Base-by-base conservation (phyloP, 225 moss, liverwort and hornwort genomes). In the Sphagnum contortum region DNA sequence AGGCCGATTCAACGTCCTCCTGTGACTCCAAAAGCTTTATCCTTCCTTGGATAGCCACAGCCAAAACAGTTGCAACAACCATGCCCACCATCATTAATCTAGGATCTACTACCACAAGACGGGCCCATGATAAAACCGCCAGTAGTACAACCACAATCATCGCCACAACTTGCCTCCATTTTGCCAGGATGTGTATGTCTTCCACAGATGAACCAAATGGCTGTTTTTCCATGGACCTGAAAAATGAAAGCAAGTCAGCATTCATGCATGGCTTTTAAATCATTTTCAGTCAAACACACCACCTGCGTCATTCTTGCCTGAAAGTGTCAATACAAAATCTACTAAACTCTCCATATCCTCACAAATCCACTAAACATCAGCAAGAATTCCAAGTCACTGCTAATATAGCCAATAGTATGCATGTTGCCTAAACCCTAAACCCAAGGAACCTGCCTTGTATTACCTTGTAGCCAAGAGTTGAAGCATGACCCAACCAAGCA, bases 401-500 rank as follows among this genome's bases (percentile, higher is more conserved):
- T 29, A 29, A 29, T 29, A 29, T 29, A 29, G 29, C 29, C 29
- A 29, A 29, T 29, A 29, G 29, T 29, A 29, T 29, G 29, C 29
- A 29, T 29, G 29, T 1, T 29, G 29, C 29, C 29, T 29, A 29
- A 29, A 29, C 29, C 0, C 29, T 29, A 29, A 29, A 29, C 29
- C 29, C 29, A 29, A 8, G 44, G 44, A 44, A 13, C 6, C 58
- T 13, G 58, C 13, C 44, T 58, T 44, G 14, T 3, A 13, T 44
- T 8, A 58, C 6, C 4, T 13, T 44, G 6, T 58, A 13, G 13
- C 58, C 4, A 58, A 47, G 44, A 71, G 66, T 66, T 64, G 64
- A 66, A 60, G 60, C 8, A 66, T 66, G 12, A 75, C 62, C 80
- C 80, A 80, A 55, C 74, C 80, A 62, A 77, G 57, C 53, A 80